Evolutionary conservation across 176 grass and related monocot genomes (phyloP), one percentile per base, ranked within the genome.

Genomic region (Lolium rigidum): DNA sequence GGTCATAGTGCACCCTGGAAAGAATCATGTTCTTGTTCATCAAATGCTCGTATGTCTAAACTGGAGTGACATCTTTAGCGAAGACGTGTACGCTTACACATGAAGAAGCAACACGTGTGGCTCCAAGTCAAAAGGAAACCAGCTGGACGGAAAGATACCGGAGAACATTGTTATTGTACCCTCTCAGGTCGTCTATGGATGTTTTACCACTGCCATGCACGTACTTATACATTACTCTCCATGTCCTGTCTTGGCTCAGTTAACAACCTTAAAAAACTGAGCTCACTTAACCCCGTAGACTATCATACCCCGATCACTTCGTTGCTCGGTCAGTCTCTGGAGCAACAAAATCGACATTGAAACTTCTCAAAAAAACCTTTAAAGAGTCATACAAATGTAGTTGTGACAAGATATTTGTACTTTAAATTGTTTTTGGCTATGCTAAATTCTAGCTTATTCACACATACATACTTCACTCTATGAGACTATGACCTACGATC

Each of bases 131-230:
- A 4, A 46, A 15, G 5, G 31, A 61, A 74, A 84, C 39, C 77
- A 85, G 83, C 83, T 81, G 59, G 60, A 67, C 25, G 3, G 83
- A 89, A 81, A 89, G 77, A 22, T 54, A 89, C 49, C 3, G 57
- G 24, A 47, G 76, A 74, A 58, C 55, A 58, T n/a, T 58, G 56
- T 58, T 58, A 35, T 50, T 54, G 3, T 41, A 73, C 7, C 38
- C 6, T 61, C 1, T 51, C 44, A 43, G 13, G 6, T 75, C 48
- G 6, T 75, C 48, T 57, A 25, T 31, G 25, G 54, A 63, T 39
- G 13, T 6, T n/a, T 37, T 67, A 35, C 63, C 28, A 67, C 28
- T 38, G 64, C 15, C 39, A 71, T 71, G 68, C 31, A 35, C 39
- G 10, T 11, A 12, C 15, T 69, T 38, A 39, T 17, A 20, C 35